Percentiles rank a stretch among this genome's conserved stretches.
phyloP scores from a whole-genome alignment of 805 yeast species.

The Kuraishia ogatae region DNA sequence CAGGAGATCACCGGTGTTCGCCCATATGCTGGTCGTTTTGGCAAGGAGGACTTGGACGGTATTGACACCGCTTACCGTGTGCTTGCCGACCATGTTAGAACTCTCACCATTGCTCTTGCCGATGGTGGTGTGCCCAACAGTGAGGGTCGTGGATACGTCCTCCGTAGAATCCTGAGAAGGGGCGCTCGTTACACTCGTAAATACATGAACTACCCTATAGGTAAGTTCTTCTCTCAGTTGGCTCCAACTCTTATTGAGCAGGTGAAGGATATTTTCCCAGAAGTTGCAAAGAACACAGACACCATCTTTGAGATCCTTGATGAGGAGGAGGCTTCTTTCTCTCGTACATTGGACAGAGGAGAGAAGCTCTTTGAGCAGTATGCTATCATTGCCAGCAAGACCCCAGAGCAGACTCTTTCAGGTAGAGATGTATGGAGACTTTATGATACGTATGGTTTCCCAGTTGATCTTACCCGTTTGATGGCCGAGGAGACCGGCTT shows the following conservation, averaged over 20 bases:
- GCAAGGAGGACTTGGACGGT: slow-evolving; percentile 87
- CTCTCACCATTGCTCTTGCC: slow-evolving; percentile 89
- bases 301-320: slow-evolving; percentile 83
- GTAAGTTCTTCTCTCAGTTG: slow-evolving; percentile 83
- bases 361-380: slow-evolving; percentile 93
- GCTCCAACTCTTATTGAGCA: slow-evolving; percentile 91
- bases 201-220: slow-evolving; percentile 92
- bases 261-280: slow-evolving; percentile 87
- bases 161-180: slow-evolving; percentile 94
- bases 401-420: slow-evolving; percentile 65
- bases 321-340: slow-evolving; percentile 93
- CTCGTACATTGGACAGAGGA: slow-evolving; percentile 96
- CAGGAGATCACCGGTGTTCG: slow-evolving; percentile 92
- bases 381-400: slow-evolving; percentile 71
- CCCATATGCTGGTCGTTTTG: slow-evolving; percentile 87
- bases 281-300: slow-evolving; percentile 60
- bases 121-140: slow-evolving; percentile 99
- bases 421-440: slow-evolving; percentile 98
- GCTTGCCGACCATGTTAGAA: slow-evolving; percentile 96
- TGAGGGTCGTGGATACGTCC: slow-evolving; percentile 97
- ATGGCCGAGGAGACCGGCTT: slow-evolving; percentile 99
- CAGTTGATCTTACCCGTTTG: slow-evolving; percentile 92
- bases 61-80: slow-evolving; percentile 98
- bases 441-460: slow-evolving; percentile 98
- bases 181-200: slow-evolving; percentile 96